A percentile compares a stretch with the other conserved stretches of the same genome.
These are phyloP conservation scores for Cordyceps fumosorosea DNA, from an alignment of 2,329 filamentous ascomycete genomes.

Conservation along the genomic window DNA sequence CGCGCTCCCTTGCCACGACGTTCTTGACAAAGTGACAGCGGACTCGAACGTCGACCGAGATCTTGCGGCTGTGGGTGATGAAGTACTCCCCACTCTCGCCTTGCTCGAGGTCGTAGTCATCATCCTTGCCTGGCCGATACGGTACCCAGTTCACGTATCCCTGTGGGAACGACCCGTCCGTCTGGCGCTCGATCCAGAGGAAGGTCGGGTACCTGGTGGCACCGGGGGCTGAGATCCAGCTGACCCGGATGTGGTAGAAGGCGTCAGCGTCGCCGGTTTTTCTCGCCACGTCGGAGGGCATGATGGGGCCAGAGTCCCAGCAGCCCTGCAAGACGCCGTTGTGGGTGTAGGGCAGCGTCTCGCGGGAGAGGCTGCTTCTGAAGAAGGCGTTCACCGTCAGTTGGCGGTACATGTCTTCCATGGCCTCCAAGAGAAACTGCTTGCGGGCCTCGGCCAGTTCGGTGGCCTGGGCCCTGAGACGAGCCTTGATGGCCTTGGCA, in stretches of 20 bases:
- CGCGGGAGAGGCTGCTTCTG: background rate
- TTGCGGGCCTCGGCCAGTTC: background rate
- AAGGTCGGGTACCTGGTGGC: background rate
- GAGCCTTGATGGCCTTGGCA: too few relatives aligned
- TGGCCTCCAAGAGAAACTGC: background rate
- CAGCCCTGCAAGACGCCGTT: background rate
- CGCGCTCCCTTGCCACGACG: too few relatives aligned
- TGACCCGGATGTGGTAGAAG: background rate
- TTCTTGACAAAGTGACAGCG: too few relatives aligned
- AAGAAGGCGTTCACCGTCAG: background rate
- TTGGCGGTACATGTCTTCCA: slow-evolving; percentile 8
- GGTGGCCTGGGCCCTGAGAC: too few relatives aligned
- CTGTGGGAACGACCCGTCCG: background rate
- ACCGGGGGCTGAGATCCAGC: background rate
- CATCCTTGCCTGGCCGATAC: background rate
- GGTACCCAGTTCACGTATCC: background rate
- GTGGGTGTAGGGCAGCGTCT: background rate
- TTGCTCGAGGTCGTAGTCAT: background rate
- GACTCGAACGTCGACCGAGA: too few relatives aligned
- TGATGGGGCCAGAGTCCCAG: background rate
- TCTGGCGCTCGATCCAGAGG: background rate
- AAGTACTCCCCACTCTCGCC: background rate
- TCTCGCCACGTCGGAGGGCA: background rate
- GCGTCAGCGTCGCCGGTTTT: background rate
- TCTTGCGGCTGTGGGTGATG: background rate